A percentile compares a stretch with the other conserved stretches of the same genome.
Conservation (phyloP, 805 yeast species). For the Lipomyces yamadae region DNA sequence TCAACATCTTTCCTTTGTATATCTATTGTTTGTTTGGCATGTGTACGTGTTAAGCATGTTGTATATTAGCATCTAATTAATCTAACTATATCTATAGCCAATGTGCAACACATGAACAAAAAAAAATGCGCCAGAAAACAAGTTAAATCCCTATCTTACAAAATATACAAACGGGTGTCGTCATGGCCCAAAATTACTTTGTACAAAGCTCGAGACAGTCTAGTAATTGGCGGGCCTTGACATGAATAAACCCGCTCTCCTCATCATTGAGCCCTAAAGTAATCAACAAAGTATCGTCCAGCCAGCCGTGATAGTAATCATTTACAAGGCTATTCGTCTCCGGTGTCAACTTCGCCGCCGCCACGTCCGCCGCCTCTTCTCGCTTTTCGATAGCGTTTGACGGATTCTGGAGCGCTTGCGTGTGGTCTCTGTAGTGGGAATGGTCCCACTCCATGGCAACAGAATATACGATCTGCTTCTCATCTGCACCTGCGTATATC, state of each 20-base stretch:
- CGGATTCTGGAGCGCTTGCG: background rate
- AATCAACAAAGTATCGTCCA: constrained; percentile 27
- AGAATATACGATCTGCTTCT: constrained; percentile 15
- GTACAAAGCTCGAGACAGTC: constrained; percentile 22
- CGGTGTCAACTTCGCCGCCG: background rate
- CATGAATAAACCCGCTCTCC: constrained; percentile 23
- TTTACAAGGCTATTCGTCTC: constrained; percentile 22
- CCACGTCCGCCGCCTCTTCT: no score
- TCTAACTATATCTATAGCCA: background rate
- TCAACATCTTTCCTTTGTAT: background rate
- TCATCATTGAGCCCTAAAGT: constrained; percentile 23
- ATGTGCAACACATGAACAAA: background rate
- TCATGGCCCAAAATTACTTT: background rate
- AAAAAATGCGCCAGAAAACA: background rate
- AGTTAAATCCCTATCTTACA: background rate
- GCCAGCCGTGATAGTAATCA: constrained; percentile 32
- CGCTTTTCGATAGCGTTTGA: background rate
- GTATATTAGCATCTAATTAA: background rate
- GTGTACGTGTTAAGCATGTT: background rate
- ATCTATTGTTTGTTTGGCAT: background rate
- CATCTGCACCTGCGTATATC: constrained; percentile 26
- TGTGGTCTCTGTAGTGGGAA: constrained; percentile 14
- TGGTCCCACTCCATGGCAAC: constrained; percentile 32
- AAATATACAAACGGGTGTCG: background rate
- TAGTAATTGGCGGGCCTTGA: constrained; percentile 24